Evolutionary conservation across 306 rosid genomes (phyloP), one percentile per base, ranked within the genome.

Genomic region (Ceratonia siliqua): DNA sequence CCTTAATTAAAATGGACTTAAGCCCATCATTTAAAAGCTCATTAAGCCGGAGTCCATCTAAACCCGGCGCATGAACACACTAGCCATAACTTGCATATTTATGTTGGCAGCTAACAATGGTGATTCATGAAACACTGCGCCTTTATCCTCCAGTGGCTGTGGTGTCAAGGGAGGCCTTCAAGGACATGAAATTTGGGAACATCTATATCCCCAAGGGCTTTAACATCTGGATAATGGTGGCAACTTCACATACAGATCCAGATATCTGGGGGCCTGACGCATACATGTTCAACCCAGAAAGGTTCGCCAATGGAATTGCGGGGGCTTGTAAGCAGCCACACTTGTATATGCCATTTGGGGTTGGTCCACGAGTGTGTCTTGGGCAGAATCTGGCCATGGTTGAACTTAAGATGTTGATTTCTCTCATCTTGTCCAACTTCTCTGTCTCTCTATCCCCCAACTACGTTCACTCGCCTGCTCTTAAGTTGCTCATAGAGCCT

Each of bases 401-500:
- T 55, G 85, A 81, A 70, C 74, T 81, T 13, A 81, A 81, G 81
- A 76, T 81, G 58, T 35, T 80, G 0, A 21, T 80, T 22, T 24
- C 86, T 48, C 79, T 81, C 58, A 55, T 87, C 2, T 39, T 87
- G 28, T 79, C 87, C 45, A 84, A 82, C 17, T 87, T 82, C 62
- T 53, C 84, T 12, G 53, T 84, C 70, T 53, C 76, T 0, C 79
- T 84, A 21, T 84, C 87, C 2, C 87, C 89, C 4, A 62, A 52
- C 14, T 87, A 79, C 24, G 25, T 17, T 3, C 89, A 85, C 17
- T 72, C 69, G 3, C 85, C 85, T 3, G 18, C 66, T 62, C 58
- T 74, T 6, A 72, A 12, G 42, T 13, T 82, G 56, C 70, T 78
- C 6, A 10, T 85, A 10, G 75, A 84, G 56, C 82, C 84, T 14